These are phyloP conservation scores for Tagetes patula DNA, from an alignment of 129 eudicot genomes.

Conservation along the genomic window DNA sequence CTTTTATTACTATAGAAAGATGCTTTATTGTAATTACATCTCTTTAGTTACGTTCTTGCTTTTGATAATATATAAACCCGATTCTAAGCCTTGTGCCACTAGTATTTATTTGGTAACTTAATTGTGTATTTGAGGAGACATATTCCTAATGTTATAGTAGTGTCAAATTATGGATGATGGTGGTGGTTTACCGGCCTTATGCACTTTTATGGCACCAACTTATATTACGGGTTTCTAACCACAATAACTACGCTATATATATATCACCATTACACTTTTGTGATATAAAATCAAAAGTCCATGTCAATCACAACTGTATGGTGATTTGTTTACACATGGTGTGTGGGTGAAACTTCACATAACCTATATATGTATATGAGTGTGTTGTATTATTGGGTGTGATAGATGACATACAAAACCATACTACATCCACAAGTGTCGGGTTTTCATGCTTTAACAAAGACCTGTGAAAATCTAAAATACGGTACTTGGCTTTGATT, in stretches of 20 bases:
- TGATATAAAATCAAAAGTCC: slow-evolving; percentile 11
- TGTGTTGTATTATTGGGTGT: neutral
- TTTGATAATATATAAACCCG: neutral
- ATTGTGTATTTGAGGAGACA: neutral
- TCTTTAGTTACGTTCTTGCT: neutral
- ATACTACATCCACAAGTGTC: slow-evolving; percentile 12
- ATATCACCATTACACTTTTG: neutral
- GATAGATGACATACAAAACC: neutral
- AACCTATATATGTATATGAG: neutral
- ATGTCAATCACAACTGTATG: slow-evolving; percentile 11
- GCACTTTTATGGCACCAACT: neutral
- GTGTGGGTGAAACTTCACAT: slow-evolving; percentile 17
- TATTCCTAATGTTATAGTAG: neutral
- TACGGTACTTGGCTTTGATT: slow-evolving; percentile 5
- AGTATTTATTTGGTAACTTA: no score
- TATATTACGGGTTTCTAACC: neutral
- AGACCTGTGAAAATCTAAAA: neutral
- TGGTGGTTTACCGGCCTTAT: neutral
- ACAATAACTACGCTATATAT: neutral
- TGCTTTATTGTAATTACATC: no score
- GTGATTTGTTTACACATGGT: slow-evolving; percentile 1
- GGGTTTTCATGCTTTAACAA: slow-evolving; percentile 13
- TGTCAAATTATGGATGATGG: neutral
- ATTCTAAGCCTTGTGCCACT: neutral
- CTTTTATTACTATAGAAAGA: no score